These are phyloP conservation scores for Amoebophrya sp. DNA, from an alignment of 169 alveolate species.

Conservation along the genomic window DNA sequence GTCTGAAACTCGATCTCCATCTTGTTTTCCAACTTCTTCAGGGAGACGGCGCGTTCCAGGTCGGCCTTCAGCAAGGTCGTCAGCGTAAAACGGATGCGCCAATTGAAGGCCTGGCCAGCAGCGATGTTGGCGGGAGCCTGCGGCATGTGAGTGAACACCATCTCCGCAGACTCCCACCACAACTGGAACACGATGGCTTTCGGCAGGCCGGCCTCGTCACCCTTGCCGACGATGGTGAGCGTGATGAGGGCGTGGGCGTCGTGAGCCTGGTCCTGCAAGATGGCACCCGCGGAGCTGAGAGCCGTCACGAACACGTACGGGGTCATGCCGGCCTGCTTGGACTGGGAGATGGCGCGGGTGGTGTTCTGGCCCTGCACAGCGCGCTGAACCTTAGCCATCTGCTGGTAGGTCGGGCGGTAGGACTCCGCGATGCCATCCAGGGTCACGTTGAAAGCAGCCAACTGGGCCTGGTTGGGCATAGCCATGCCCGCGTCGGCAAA, in stretches of 20 bases:
- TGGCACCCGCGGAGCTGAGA: neutral
- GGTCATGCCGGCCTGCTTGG: neutral
- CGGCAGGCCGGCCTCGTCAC: neutral
- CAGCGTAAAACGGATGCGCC: neutral
- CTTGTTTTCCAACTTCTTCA: neutral
- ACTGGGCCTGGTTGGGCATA: neutral
- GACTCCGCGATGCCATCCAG: neutral
- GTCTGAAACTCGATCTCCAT: no score
- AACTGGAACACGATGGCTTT: neutral
- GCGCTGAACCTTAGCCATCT: neutral
- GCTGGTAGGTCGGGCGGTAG: neutral
- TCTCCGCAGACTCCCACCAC: neutral
- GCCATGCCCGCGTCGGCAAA: neutral
- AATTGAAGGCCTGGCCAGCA: neutral
- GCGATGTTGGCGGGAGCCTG: neutral
- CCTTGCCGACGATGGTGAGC: neutral
- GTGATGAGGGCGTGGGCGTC: neutral
- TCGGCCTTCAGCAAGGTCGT: neutral
- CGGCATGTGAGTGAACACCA: neutral
- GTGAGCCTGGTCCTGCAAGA: neutral
- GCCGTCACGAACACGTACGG: neutral
- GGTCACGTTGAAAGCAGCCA: neutral
- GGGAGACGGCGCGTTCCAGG: neutral
- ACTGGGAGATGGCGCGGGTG: neutral
- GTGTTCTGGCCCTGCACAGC: neutral